These are phyloP conservation scores for Macrolepiota dolichaula DNA, from an alignment of 768 basidiomycete species.

Conservation along the genomic window DNA sequence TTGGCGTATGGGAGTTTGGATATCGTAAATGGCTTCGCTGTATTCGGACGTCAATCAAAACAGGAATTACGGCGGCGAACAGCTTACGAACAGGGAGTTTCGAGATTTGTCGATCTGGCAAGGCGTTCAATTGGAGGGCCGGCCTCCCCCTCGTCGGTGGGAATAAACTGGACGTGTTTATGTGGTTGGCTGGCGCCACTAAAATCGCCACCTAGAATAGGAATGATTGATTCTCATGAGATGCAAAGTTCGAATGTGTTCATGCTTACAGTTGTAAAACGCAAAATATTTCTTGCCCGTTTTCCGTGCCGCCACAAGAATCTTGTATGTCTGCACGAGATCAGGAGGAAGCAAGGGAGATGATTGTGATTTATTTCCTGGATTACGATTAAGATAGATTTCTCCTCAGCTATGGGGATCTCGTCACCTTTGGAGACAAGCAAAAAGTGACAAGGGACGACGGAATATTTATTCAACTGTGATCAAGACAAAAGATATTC, in stretches of 20 bases:
- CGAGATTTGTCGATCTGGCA: constrained; percentile 53
- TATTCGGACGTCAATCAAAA: constrained; percentile 3
- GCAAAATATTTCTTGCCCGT: constrained; percentile 63
- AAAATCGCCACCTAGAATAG: constrained; percentile 57
- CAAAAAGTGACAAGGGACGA: constrained; percentile 85
- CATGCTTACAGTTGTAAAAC: constrained; percentile 82
- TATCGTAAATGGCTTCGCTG: constrained; percentile 75
- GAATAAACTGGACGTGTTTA: constrained; percentile 88
- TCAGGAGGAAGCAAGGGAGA: constrained; percentile 79
- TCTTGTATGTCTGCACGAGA: constrained; percentile 70
- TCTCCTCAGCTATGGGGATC: not conserved
- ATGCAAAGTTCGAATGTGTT: not conserved
- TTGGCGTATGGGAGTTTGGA: constrained; percentile 74
- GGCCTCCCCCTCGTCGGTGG: constrained; percentile 44
- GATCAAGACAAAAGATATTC: not conserved
- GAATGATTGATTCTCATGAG: not conserved
- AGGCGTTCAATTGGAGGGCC: constrained; percentile 79
- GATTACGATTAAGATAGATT: not conserved
- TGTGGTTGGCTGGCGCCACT: constrained; percentile 90
- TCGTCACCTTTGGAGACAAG: constrained; percentile 78
- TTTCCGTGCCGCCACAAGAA: constrained; percentile 67
- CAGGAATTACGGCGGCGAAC: not conserved
- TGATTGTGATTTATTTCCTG: constrained; percentile 76
- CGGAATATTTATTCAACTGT: constrained; percentile 84
- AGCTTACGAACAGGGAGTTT: constrained; percentile 46